Base-by-base conservation (phyloP, 2,329 filamentous ascomycete genomes). In the Geosmithia flava region DNA sequence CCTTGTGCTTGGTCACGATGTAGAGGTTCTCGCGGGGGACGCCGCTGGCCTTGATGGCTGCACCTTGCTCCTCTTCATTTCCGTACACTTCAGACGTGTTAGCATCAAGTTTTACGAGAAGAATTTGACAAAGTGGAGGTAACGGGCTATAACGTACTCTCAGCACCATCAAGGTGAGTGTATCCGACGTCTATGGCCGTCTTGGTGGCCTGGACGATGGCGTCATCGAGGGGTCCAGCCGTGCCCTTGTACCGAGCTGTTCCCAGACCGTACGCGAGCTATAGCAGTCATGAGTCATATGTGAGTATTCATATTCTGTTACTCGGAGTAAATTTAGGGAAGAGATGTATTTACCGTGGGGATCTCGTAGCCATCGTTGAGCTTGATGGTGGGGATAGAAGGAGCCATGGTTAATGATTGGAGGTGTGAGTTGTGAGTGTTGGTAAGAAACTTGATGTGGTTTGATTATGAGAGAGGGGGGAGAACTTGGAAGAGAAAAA, bases 281-380 rank as follows among this genome's bases (percentile, higher is more conserved):
- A 20, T n/a, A 46, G 7, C 7, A n/a, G 13, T n/a, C n/a, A 46
- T 54, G 8, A 51, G 50, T 39, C 37, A 42, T 7, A 7, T 42
- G n/a, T 19, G 19, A 19, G n/a, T 20, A 41, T 10, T 42, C n/a
- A 13, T 11, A 3, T 11, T 17, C 15, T 19, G 5, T n/a, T 42
- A 3, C 40, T 27, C 23, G 23, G 23, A 39, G 16, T 39, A 39
- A 8, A 39, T 7, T 20, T 17, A 20, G 41, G 10, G 29, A 30
- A 30, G 41, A 6, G 41, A 20, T 11, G n/a, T 17, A 48, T 69
- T 52, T 65, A 83, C 80, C 70, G 85, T 74, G 11, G 85, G 85
- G 47, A 90, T 85, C 50, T 78, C 74, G 51, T 78, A 77, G 52
- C 83, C 85, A 67, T 90, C 83, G 55, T 85, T 87, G 49, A 90